phyloP scores from a whole-genome alignment of 805 yeast species.

The Metschnikowia rubicola region DNA sequence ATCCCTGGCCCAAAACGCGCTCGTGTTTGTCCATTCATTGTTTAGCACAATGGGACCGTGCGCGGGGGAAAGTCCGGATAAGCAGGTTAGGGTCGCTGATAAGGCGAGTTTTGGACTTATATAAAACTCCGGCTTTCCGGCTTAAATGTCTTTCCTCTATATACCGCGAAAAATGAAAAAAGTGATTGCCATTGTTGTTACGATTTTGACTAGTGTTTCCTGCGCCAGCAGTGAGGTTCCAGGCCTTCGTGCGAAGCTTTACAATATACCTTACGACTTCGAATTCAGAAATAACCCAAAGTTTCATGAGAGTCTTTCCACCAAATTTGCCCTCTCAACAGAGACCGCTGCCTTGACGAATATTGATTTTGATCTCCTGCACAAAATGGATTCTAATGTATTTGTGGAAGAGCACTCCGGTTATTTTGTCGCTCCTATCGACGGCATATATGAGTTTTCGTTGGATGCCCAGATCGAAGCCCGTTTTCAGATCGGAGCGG shows the following conservation, averaged over 20 bases:
- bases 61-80: no score
- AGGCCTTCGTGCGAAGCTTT: conserved; percentile 1
- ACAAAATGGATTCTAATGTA: background rate
- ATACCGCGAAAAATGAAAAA: no score
- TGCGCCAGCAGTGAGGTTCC: background rate
- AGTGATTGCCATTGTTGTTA: no score
- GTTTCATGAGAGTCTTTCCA: background rate
- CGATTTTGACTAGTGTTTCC: no score
- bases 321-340: background rate
- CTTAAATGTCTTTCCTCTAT: no score
- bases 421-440: background rate
- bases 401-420: background rate
- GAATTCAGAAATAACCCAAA: background rate
- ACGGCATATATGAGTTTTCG: background rate
- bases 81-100: no score
- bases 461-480: conserved; percentile 2
- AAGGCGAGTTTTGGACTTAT: no score
- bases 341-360: background rate
- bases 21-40: background rate
- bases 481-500: conserved; percentile 1
- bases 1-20: background rate
- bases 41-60: background rate
- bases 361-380: background rate
- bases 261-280: conserved; percentile 1
- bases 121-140: no score